Evolutionary conservation across 441 rosid species (phyloP).

Genomic region (Eruca vesicaria): DNA sequence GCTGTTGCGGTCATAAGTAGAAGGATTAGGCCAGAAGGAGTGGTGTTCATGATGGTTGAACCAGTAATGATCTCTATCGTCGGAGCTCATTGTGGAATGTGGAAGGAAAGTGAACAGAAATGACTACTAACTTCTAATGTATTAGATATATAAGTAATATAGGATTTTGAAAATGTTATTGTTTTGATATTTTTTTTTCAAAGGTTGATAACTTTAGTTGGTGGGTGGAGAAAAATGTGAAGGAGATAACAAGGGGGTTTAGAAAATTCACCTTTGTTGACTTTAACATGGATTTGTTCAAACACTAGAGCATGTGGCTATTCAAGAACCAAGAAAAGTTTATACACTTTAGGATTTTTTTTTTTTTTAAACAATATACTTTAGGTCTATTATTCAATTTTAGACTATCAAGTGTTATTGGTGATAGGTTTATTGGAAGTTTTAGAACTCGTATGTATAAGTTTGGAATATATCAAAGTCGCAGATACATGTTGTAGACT

Average conservation of each 20-base stretch:
- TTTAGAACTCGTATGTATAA: neutral
- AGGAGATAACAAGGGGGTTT: constrained; percentile 3
- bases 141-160: neutral
- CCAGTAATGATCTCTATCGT: neutral
- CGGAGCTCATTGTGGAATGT: constrained; percentile 26
- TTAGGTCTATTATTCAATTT: neutral
- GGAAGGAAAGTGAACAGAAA: constrained; percentile 7
- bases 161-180: neutral
- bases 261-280: constrained; percentile 24
- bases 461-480: constrained; percentile 15
- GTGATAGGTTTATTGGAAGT: neutral
- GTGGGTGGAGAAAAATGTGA: constrained; percentile 22
- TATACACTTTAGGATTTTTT: too few species aligned
- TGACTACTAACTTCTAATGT: constrained; percentile 16
- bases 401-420: neutral
- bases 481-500: neutral
- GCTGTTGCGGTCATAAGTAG: constrained; percentile 40
- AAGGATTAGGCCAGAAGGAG: constrained; percentile 19
- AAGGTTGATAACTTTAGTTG: constrained; percentile 21
- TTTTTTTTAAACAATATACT: too few species aligned
- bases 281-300: constrained; percentile 19
- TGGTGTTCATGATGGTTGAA: neutral
- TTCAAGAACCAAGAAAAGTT: neutral
- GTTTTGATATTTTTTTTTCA: neutral
- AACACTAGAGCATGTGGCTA: constrained; percentile 2